These are phyloP conservation scores for Nicotiana rustica DNA, from an alignment of 305 asterid genomes.

Conservation along the genomic window DNA sequence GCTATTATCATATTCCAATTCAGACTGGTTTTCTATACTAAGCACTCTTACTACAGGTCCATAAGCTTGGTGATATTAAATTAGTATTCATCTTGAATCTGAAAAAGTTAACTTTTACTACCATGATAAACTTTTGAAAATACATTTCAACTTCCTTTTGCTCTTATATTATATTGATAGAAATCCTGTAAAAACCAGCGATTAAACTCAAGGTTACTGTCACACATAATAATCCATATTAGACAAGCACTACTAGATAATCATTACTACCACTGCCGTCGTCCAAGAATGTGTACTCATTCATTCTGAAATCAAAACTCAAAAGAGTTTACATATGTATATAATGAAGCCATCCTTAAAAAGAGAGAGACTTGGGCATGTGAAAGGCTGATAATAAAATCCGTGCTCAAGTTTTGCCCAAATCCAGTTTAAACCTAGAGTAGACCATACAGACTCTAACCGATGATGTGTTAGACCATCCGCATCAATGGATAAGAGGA, in stretches of 20 bases:
- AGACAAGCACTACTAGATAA: not conserved
- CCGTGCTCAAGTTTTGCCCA: not conserved
- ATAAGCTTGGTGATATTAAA: conserved; percentile 2
- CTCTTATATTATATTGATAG: not conserved
- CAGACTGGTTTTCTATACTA: not conserved
- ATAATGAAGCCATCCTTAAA: not conserved
- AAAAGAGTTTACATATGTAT: not conserved
- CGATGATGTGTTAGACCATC: not conserved
- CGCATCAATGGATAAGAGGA: not conserved
- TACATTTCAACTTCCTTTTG: not conserved
- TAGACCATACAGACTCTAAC: too few relatives aligned
- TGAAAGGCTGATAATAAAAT: not conserved
- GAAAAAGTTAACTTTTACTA: not conserved
- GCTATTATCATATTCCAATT: conserved; percentile 21
- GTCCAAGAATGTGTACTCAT: not conserved
- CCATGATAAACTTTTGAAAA: not conserved
- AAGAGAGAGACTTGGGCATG: not conserved
- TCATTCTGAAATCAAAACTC: not conserved
- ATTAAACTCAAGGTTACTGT: not conserved
- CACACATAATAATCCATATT: not conserved
- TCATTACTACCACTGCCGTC: not conserved
- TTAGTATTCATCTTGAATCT: not conserved
- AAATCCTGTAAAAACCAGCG: not conserved
- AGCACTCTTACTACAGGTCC: not conserved
- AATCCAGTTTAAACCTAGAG: not conserved